These are phyloP conservation scores for Monilinia fructigena DNA, from an alignment of 2,329 filamentous ascomycete species.

Conservation along the genomic window DNA sequence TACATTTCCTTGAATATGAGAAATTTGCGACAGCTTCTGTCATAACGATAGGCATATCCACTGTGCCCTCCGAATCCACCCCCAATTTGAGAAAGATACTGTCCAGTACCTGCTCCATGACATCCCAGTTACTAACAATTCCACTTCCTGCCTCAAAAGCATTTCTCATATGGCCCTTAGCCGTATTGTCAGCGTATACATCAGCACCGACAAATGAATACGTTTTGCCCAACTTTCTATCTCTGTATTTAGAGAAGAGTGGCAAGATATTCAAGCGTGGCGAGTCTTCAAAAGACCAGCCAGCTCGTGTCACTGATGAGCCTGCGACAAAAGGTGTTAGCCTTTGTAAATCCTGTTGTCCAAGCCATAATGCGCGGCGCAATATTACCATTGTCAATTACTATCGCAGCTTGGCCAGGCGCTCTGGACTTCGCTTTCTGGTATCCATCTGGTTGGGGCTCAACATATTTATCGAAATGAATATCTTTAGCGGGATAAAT, in stretches of 20 bases:
- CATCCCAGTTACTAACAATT: conserved; percentile 96
- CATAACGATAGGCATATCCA: conserved; percentile 89
- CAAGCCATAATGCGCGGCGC: background rate
- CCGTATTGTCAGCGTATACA: conserved; percentile 91
- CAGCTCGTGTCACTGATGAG: conserved; percentile 83
- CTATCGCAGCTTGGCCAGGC: conserved; percentile 69
- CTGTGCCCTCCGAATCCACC: conserved; percentile 71
- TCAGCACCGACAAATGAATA: conserved; percentile 91
- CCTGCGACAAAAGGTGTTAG: conserved; percentile 51
- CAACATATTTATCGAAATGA: conserved; percentile 56
- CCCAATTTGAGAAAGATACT: conserved; percentile 94
- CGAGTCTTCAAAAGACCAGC: conserved; percentile 89
- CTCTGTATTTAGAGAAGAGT: conserved; percentile 91
- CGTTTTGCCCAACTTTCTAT: conserved; percentile 87
- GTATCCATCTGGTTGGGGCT: conserved; percentile 65
- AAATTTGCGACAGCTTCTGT: conserved; percentile 93
- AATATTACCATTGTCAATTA: conserved; percentile 88
- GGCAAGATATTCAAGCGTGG: conserved; percentile 81
- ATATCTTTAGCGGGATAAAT: conserved; percentile 63
- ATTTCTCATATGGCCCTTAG: conserved; percentile 83
- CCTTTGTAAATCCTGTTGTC: background rate
- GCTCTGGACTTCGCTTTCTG: conserved; percentile 54
- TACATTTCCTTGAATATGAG: conserved; percentile 83
- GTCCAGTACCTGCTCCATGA: conserved; percentile 90
- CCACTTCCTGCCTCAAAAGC: conserved; percentile 89